These are phyloP conservation scores for Coemansia sp. DNA, from an alignment of 192 early-diverging fungal genomes.

Conservation along the genomic window DNA sequence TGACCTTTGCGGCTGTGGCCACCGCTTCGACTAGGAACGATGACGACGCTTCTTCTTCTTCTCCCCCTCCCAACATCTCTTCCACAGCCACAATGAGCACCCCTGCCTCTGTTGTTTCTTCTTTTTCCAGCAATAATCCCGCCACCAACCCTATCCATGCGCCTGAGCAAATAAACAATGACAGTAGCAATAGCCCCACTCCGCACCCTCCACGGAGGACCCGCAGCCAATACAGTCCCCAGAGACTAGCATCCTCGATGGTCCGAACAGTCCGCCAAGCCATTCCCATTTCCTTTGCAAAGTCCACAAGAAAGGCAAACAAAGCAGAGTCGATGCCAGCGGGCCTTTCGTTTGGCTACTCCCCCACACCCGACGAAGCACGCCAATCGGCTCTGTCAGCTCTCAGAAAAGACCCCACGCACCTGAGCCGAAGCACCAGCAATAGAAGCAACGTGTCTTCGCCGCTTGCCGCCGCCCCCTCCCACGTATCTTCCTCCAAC, in stretches of 20 bases:
- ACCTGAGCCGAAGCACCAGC: slow-evolving; percentile 1
- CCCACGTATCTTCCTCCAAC: neutral
- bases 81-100: neutral
- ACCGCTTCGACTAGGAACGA: neutral
- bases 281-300: slow-evolving; percentile 4
- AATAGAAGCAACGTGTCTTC: neutral
- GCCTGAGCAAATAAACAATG: neutral
- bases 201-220: neutral
- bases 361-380: neutral
- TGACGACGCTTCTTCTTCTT: neutral
- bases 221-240: neutral
- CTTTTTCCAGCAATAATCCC: neutral
- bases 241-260: slow-evolving; percentile 3
- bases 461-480: slow-evolving; percentile 4
- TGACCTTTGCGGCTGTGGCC: neutral
- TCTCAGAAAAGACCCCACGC: neutral
- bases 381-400: neutral
- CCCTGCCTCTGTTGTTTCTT: neutral
- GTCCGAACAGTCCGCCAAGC: slow-evolving; percentile 3
- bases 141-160: neutral
- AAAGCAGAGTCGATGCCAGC: neutral
- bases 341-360: no score
- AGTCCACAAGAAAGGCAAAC: neutral
- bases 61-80: neutral
- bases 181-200: neutral